These are phyloP conservation scores for Puccinia polysora DNA, from an alignment of 1,284 basidiomycete species.

Conservation along the genomic window DNA sequence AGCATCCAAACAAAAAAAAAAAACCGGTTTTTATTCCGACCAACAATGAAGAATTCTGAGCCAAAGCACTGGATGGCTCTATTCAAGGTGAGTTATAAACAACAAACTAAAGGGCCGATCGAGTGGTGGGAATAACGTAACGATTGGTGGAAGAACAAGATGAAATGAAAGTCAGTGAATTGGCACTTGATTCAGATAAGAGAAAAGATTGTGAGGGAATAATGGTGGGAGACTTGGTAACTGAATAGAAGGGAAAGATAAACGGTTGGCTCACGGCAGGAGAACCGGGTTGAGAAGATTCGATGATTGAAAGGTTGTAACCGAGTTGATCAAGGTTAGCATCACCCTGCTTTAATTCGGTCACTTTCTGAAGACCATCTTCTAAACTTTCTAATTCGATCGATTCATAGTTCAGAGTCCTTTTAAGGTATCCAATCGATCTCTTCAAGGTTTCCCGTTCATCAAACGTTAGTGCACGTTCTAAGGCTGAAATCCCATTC, in stretches of 20 bases:
- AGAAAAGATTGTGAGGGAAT: too few relatives aligned
- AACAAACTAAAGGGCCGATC: not conserved
- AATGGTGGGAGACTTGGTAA: too few relatives aligned
- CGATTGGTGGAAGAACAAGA: not conserved
- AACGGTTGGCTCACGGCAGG: slow-evolving; percentile 56
- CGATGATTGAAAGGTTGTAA: slow-evolving; percentile 67
- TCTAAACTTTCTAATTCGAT: slow-evolving; percentile 67
- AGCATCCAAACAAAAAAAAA: too few relatives aligned
- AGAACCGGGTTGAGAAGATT: slow-evolving; percentile 77
- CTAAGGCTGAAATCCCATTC: slow-evolving; percentile 65
- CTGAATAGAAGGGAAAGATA: not conserved
- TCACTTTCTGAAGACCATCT: slow-evolving; percentile 58
- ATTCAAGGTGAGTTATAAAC: slow-evolving; percentile 1
- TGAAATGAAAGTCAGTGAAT: too few relatives aligned
- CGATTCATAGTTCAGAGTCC: slow-evolving; percentile 69
- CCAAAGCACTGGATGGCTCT: not conserved
- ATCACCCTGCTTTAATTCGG: slow-evolving; percentile 52
- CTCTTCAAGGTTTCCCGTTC: slow-evolving; percentile 16
- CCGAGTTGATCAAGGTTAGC: slow-evolving; percentile 59
- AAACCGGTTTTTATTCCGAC: too few relatives aligned
- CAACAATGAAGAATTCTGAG: not conserved
- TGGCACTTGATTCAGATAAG: too few relatives aligned
- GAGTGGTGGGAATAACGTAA: not conserved
- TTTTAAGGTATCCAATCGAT: slow-evolving; percentile 65
- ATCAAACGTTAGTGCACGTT: slow-evolving; percentile 27